phyloP scores from a whole-genome alignment of 2,329 filamentous ascomycete genomes.

The Cladosporium cucumerinum region DNA sequence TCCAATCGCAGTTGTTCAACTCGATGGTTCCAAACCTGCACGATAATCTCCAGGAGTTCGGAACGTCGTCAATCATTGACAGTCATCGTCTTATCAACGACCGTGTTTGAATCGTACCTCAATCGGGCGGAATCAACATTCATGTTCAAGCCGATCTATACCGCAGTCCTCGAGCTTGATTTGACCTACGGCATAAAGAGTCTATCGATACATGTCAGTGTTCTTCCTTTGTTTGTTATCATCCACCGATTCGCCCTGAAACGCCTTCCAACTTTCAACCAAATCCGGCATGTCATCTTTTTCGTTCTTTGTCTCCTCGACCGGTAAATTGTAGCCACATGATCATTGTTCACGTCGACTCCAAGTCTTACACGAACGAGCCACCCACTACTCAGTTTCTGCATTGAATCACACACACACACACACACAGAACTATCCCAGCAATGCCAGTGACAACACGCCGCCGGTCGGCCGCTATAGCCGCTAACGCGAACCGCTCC shows the following conservation, averaged over 20 bases:
- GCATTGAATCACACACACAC: neutral
- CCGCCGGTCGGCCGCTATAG: conserved; percentile 4
- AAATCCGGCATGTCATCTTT: neutral
- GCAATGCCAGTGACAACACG: conserved; percentile 7
- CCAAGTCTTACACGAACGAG: neutral
- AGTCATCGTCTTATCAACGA: neutral
- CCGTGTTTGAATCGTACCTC: neutral
- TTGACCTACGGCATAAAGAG: neutral
- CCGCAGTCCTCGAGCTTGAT: neutral
- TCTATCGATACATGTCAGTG: neutral
- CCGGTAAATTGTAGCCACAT: neutral
- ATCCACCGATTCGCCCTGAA: neutral
- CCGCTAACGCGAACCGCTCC: neutral
- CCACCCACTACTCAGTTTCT: neutral
- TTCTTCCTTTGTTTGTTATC: neutral
- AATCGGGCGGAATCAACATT: neutral
- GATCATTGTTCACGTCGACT: neutral
- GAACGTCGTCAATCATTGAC: neutral
- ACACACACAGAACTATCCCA: neutral
- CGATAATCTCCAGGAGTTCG: neutral
- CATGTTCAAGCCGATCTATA: neutral
- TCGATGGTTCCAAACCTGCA: neutral
- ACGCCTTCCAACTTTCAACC: neutral
- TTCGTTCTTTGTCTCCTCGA: neutral
- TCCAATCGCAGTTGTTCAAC: neutral